These are phyloP conservation scores for Parathielavia appendiculata DNA, from an alignment of 495 filamentous ascomycete species.

Conservation along the genomic window DNA sequence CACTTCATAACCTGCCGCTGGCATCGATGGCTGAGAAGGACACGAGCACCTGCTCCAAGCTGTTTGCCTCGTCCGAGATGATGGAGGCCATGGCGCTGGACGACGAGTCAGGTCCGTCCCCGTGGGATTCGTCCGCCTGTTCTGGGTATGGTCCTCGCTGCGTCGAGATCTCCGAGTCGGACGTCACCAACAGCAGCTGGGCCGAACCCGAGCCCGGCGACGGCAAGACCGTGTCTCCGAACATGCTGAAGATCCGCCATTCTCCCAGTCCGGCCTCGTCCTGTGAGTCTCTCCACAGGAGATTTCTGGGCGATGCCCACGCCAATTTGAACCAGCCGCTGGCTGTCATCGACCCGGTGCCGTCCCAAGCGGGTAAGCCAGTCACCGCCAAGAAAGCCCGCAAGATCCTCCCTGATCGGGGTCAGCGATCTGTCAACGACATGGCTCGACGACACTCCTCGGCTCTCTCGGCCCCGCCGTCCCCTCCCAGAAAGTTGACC, in stretches of 20 bases:
- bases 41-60: constrained; percentile 3
- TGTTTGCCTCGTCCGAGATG: constrained; percentile 16
- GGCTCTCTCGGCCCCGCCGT: background rate
- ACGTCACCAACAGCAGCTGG: background rate
- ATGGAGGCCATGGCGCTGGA: constrained; percentile 17
- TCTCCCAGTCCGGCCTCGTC: constrained; percentile 33
- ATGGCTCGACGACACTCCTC: background rate
- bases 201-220: background rate
- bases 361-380: background rate
- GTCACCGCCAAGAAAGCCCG: constrained; percentile 19
- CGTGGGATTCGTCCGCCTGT: background rate
- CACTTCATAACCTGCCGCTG: background rate
- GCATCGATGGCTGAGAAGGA: background rate
- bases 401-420: constrained; percentile 31
- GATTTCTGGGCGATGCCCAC: constrained; percentile 23
- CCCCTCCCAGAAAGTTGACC: constrained; percentile 10
- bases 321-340: constrained; percentile 8
- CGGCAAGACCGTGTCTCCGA: constrained; percentile 35
- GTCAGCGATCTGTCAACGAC: background rate
- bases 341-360: background rate
- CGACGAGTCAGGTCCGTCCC: background rate
- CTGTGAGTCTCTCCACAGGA: constrained; percentile 33
- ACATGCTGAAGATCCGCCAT: constrained; percentile 31
- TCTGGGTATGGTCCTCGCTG: background rate
- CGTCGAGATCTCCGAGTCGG: constrained; percentile 1